Base-by-base conservation (phyloP, 2,329 filamentous ascomycete genomes). In the Harringtonia aguacate region DNA sequence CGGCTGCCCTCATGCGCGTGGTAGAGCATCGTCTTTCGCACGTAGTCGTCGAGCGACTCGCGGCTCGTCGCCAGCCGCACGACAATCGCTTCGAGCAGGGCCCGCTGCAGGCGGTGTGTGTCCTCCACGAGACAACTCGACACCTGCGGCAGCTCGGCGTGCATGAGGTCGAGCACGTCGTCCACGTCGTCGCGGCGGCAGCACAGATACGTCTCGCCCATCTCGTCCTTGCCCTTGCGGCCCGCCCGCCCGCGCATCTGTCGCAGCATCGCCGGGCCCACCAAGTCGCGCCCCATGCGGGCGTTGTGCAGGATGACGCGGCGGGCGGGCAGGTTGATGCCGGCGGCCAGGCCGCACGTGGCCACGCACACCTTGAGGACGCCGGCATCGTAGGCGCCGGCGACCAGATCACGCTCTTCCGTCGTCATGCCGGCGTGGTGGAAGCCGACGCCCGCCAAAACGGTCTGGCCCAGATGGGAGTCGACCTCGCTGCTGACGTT, bases 211-310 rank as follows among this genome's bases (percentile, higher is more conserved):
- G 82, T 88, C 62, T 88, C 84, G 3, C 84, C 84, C 38, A 84
- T 66, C 41, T 84, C 81, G 44, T 86, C 82, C 55, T 86, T 88
- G 39, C 84, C 84, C 60, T 87, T 87, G 43, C 84, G 73, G 8
- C 84, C 84, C 18, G 84, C 84, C 48, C 84, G 73, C 3, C 84
- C 84, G 55, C 83, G 75, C 84, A 88, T 89, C 61, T 89, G 84
- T 39, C 83, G 76, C 60, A 89, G 67, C 79, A 89, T 84, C 4
- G 84, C 79, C 13, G 84, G 84, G 0, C 82, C 84, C n/a, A 88
- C 75, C 39, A 87, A 66, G 37, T 87, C 82, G 42, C 80, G 72
- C 1, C 84, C 84, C 81, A 88, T 87, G 34, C 80, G 73, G 27
- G 81, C 83, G 48, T 78, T 81, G 56, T 86, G 83, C 22, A 86